Percentiles rank a stretch among this genome's conserved stretches.
phyloP scores from a whole-genome alignment of 2,329 filamentous ascomycete species.

The Rutstroemia sydowiana region DNA sequence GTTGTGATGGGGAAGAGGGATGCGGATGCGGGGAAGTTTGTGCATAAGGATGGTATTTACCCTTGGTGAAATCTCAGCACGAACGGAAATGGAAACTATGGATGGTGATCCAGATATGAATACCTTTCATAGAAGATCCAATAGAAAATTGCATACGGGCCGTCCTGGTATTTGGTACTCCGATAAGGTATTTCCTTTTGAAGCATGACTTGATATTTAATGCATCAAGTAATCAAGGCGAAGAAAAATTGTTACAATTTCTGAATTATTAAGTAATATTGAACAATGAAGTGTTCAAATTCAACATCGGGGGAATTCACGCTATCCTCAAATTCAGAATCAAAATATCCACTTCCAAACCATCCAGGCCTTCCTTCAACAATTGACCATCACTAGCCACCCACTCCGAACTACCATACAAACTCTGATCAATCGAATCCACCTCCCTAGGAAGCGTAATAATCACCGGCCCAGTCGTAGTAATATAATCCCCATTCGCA shows the following conservation, averaged over 20 bases:
- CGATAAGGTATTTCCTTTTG: no score
- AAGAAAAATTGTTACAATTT: no score
- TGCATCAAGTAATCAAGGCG: no score
- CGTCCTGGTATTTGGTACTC: no score
- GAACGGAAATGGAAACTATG: no score
- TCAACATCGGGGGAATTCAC: not conserved
- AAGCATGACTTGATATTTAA: no score
- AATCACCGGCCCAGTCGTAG: slow-evolving; percentile 6
- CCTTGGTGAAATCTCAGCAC: no score
- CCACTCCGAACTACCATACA: slow-evolving; percentile 22
- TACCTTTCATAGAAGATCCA: no score
- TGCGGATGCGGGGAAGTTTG: not conserved
- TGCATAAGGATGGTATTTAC: not conserved
- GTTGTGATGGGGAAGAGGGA: not conserved
- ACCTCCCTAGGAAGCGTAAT: slow-evolving; percentile 18
- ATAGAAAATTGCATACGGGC: no score
- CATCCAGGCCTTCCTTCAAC: slow-evolving; percentile 18
- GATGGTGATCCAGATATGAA: no score
- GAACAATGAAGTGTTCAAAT: no score
- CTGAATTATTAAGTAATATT: no score
- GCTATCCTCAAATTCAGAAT: slow-evolving; percentile 12
- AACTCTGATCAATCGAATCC: slow-evolving; percentile 7
- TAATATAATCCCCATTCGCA: slow-evolving; percentile 31
- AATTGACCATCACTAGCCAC: slow-evolving; percentile 14
- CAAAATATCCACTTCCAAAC: slow-evolving; percentile 21